A percentile compares a stretch with the other conserved stretches of the same genome.
Evolutionary conservation across 352 stramenopile genomes (phyloP).

Genomic region (Phytophthora cryptogea): DNA sequence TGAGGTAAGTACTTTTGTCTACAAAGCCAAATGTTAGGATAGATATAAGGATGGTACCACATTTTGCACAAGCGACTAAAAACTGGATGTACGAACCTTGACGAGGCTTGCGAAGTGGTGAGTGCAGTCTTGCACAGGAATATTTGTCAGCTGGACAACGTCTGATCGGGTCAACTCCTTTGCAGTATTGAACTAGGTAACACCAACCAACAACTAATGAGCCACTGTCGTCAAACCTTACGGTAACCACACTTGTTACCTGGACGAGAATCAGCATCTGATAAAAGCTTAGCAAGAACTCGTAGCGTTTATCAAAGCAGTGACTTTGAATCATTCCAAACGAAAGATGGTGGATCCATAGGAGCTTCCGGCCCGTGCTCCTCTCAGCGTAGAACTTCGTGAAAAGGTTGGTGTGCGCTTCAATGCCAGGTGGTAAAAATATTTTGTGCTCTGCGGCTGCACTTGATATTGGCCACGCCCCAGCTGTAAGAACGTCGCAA

Average conservation of each 20-base stretch:
- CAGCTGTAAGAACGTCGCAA: constrained; percentile 83
- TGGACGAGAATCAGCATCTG: constrained; percentile 82
- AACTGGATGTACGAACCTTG: constrained; percentile 52
- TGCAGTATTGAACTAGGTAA: constrained; percentile 65
- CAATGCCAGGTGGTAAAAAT: constrained; percentile 57
- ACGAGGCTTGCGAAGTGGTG: constrained; percentile 76
- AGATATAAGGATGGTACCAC: not conserved
- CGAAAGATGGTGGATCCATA: constrained; percentile 83
- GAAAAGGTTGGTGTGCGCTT: constrained; percentile 72
- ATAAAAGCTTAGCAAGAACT: constrained; percentile 84
- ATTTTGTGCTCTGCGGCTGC: constrained; percentile 53
- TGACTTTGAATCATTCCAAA: constrained; percentile 71
- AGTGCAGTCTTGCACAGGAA: constrained; percentile 55
- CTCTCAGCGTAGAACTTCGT: constrained; percentile 82
- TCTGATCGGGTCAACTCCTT: constrained; percentile 41
- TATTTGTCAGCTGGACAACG: constrained; percentile 60
- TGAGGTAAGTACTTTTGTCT: constrained; percentile 51
- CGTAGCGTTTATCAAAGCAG: constrained; percentile 79
- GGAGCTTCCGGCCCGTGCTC: constrained; percentile 76
- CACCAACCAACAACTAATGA: not conserved
- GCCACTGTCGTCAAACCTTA: not conserved
- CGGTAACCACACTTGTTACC: constrained; percentile 29
- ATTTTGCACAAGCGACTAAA: not conserved
- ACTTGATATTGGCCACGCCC: constrained; percentile 83
- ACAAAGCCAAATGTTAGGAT: constrained; percentile 1